phyloP scores from a whole-genome alignment of 495 filamentous ascomycete genomes.

The Penicillium diatomitis region DNA sequence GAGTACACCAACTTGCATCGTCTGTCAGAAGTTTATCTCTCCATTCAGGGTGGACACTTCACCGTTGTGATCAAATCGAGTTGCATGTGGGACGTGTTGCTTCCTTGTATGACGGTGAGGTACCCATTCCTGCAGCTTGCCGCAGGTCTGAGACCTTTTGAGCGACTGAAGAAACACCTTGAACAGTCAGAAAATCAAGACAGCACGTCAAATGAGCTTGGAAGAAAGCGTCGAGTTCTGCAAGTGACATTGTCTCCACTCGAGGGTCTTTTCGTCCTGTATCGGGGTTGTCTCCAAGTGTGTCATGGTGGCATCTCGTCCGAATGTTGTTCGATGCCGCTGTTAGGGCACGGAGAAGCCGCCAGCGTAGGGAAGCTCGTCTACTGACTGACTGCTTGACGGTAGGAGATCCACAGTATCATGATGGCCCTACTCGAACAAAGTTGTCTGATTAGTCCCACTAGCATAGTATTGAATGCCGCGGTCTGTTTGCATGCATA shows the following conservation, averaged over 20 bases:
- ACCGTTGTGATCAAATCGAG: slow-evolving; percentile 1
- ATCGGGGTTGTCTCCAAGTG: no score
- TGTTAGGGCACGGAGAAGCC: no score
- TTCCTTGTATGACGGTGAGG: slow-evolving; percentile 24
- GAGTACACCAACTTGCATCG: not conserved
- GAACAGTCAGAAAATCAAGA: not conserved
- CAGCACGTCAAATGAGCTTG: no score
- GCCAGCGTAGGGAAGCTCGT: no score
- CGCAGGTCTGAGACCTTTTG: slow-evolving; percentile 31
- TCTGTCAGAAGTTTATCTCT: slow-evolving; percentile 18
- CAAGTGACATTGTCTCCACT: no score
- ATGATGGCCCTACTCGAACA: no score
- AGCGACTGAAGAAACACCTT: slow-evolving; percentile 16
- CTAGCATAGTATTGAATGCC: slow-evolving; percentile 10
- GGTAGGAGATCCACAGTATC: no score
- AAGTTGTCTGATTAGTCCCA: not conserved
- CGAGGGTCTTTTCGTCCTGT: no score
- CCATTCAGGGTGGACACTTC: not conserved
- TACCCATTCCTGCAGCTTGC: slow-evolving; percentile 27
- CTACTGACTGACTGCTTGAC: no score
- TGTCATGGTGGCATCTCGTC: no score
- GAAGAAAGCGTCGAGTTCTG: no score
- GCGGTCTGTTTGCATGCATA: slow-evolving; percentile 26
- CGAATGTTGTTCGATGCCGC: no score
- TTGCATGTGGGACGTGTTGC: slow-evolving; percentile 18